Evolutionary conservation across 441 rosid genomes (phyloP), one percentile per base, ranked within the genome.

Genomic region (Biscutella laevigata): DNA sequence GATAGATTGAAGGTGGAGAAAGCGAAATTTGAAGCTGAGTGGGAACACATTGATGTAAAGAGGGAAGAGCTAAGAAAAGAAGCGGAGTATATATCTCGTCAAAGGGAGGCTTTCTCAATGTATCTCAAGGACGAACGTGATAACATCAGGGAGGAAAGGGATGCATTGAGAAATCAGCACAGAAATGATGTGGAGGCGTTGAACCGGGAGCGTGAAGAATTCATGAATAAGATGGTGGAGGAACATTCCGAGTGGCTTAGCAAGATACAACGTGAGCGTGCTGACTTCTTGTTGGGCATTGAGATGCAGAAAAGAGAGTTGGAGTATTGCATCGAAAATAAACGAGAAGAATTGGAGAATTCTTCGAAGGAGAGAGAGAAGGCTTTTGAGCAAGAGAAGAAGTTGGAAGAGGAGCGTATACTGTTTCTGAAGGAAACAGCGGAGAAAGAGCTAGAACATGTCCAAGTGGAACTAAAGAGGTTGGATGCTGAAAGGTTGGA

Each of bases 21-120:
- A 68, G 82, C 81, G 26, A 80, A 85, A 66, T 88, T 91, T 64
- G 98, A 91, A 74, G 53, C 78, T 51, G 98, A 91, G 69, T 91
- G 98, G 98, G 98, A 91, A 68, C 71, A 74, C 55, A 88, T 91
- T 66, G 98, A 91, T 68, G 96, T 83, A 59, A 91, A 83, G 57
- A 77, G 91, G 65, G 95, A 76, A 66, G 96, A 88, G 68, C 68
- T 91, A 15, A 53, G 57, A 53, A 77, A 70, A 60, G 87, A 88
- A 69, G 80, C 82, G 1, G 85, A 76, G 34, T 68, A 59, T 45
- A 54, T 83, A 45, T 69, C 67, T 62, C 66, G 73, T 38, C 88
- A 91, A 74, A 83, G 81, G 69, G 78, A 69, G 27, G 78, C 82
- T 57, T 69, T 83, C 68, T 71, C 65, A 9, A 71, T 68, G 79